These are phyloP conservation scores for Tremella mesenterica DNA, from an alignment of 768 basidiomycete genomes.

Conservation along the genomic window DNA sequence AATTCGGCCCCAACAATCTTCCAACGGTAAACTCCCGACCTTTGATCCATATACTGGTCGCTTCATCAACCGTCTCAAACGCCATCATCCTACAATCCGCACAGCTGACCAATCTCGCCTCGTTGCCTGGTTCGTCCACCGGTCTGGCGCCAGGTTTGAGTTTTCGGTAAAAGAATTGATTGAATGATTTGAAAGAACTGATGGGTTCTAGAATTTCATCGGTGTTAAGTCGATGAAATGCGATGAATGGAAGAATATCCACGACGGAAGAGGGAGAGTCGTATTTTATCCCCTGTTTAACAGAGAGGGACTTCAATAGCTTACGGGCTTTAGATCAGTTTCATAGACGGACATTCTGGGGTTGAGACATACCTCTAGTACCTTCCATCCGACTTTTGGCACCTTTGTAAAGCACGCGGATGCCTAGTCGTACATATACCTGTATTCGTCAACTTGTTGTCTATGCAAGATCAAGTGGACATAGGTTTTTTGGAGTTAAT, in stretches of 20 bases:
- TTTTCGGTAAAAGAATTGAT: slow-evolving; percentile 80
- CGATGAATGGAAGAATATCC: slow-evolving; percentile 79
- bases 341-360: not conserved
- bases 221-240: slow-evolving; percentile 76
- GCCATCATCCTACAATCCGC: slow-evolving; percentile 96
- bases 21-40: slow-evolving; percentile 82
- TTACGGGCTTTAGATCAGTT: slow-evolving; percentile 53
- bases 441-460: slow-evolving; percentile 2
- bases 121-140: slow-evolving; percentile 61
- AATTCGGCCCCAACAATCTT: slow-evolving; percentile 68
- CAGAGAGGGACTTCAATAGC: slow-evolving; percentile 78
- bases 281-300: slow-evolving; percentile 91
- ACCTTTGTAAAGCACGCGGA: slow-evolving; percentile 81
- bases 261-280: slow-evolving; percentile 72
- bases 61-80: slow-evolving; percentile 75
- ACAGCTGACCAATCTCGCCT: slow-evolving; percentile 69
- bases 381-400: slow-evolving; percentile 84
- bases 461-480: not conserved
- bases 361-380: slow-evolving; percentile 55
- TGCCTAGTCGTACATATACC: slow-evolving; percentile 86
- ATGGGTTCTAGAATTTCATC: slow-evolving; percentile 76
- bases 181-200: slow-evolving; percentile 81
- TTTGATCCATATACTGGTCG: slow-evolving; percentile 91
- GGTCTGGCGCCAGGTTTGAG: slow-evolving; percentile 76
- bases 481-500: not conserved